A percentile compares a stretch with the other conserved stretches of the same genome.
Evolutionary conservation across 305 asterid genomes (phyloP).

Genomic region (Rubia tinctorum): DNA sequence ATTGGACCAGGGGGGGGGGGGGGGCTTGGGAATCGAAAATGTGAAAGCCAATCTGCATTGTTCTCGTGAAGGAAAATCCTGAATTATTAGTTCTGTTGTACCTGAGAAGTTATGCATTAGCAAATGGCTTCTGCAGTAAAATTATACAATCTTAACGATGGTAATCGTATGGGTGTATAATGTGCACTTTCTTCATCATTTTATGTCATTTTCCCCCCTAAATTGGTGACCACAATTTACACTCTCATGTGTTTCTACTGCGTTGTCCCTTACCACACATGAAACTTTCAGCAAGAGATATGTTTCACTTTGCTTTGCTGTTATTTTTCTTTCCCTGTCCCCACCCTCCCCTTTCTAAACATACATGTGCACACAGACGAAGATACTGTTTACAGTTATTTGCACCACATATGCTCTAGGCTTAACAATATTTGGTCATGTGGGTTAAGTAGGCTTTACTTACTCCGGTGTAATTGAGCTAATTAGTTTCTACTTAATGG

Average conservation of each 20-base stretch:
- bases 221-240: no score
- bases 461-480: background rate
- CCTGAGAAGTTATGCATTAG: background rate
- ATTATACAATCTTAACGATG: background rate
- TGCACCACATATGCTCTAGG: background rate
- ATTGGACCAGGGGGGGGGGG: no score
- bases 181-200: no score
- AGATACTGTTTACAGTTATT: background rate
- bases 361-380: background rate
- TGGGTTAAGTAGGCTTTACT: background rate
- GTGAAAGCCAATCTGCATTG: background rate
- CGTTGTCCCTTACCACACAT: background rate
- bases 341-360: background rate
- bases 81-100: background rate
- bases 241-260: background rate
- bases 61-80: background rate
- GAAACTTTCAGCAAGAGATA: background rate
- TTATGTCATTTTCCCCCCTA: no score
- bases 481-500: background rate
- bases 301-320: background rate
- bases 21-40: no score
- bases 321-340: background rate
- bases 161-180: no score
- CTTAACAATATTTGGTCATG: background rate
- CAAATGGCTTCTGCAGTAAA: background rate